These are phyloP conservation scores for Nicotiana sylvestris DNA, from an alignment of 257 asterid genomes.

Conservation along the genomic window DNA sequence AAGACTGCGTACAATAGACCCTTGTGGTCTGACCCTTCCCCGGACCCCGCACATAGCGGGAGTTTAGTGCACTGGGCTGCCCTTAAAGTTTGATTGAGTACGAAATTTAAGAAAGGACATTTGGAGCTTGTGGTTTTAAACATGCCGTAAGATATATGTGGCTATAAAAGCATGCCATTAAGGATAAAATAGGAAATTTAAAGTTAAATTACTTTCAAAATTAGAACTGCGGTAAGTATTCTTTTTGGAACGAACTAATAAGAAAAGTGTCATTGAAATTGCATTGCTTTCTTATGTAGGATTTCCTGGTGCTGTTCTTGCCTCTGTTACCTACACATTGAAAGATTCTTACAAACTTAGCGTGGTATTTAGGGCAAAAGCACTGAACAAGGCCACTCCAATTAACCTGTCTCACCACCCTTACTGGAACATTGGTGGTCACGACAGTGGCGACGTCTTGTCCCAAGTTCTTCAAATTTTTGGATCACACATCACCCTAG, in stretches of 20 bases:
- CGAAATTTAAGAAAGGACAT: background rate
- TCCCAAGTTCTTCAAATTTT: conserved; percentile 23
- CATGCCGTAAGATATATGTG: background rate
- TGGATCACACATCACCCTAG: conserved; percentile 12
- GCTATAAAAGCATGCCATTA: background rate
- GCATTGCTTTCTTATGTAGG: conserved; percentile 8
- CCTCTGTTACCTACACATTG: conserved; percentile 14
- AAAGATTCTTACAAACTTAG: conserved; percentile 4
- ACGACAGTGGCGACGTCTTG: conserved; percentile 19
- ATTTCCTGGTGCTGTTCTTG: conserved; percentile 25
- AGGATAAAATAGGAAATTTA: too few relatives aligned
- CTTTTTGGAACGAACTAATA: background rate
- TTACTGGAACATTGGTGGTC: conserved; percentile 27
- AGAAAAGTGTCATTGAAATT: background rate
- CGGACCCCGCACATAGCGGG: too few relatives aligned
- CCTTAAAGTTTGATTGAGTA: too few relatives aligned
- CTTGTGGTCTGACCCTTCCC: too few relatives aligned
- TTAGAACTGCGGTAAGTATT: background rate
- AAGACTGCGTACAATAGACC: too few relatives aligned
- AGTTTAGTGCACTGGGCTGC: too few relatives aligned
- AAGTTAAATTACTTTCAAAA: background rate
- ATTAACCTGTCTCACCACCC: conserved; percentile 28
- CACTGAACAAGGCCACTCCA: conserved; percentile 27
- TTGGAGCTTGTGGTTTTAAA: background rate
- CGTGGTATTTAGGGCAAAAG: conserved; percentile 18